Percentiles rank a stretch among this genome's conserved stretches.
Conservation (phyloP, 305 asterid genomes). For the Euphrasia arctica region DNA sequence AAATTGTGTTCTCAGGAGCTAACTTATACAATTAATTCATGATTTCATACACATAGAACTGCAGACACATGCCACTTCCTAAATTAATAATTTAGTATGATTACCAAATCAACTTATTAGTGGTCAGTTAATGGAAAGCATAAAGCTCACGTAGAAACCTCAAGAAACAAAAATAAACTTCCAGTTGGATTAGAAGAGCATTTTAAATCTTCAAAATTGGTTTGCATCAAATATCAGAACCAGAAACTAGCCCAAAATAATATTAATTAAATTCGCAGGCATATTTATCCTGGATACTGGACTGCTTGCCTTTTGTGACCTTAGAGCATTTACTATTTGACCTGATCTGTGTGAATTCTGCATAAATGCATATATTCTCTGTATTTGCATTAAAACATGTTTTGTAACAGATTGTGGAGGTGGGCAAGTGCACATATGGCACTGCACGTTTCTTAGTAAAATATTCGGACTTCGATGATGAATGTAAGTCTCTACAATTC, state of each 20-base stretch:
- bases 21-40: not conserved
- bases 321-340: not conserved
- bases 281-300: not conserved
- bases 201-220: not conserved
- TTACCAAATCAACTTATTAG: not conserved
- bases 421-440: constrained; percentile 20
- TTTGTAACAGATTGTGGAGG: constrained; percentile 47
- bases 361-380: constrained; percentile 23
- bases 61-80: not conserved
- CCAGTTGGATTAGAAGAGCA: not conserved
- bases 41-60: not conserved
- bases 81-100: not conserved
- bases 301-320: not conserved
- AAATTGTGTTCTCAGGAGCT: too few species aligned
- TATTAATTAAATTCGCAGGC: not conserved
- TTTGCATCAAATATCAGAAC: not conserved
- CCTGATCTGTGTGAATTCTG: not conserved
- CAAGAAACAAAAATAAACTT: not conserved
- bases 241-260: not conserved
- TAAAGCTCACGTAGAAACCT: not conserved
- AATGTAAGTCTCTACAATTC: constrained; percentile 45
- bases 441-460: constrained; percentile 27
- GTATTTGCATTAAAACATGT: constrained; percentile 20
- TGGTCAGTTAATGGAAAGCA: not conserved
- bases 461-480: constrained; percentile 68